Percentiles rank a stretch among this genome's conserved stretches.
phyloP scores from a whole-genome alignment of 345 rosid genomes.

The Nephelium lappaceum region DNA sequence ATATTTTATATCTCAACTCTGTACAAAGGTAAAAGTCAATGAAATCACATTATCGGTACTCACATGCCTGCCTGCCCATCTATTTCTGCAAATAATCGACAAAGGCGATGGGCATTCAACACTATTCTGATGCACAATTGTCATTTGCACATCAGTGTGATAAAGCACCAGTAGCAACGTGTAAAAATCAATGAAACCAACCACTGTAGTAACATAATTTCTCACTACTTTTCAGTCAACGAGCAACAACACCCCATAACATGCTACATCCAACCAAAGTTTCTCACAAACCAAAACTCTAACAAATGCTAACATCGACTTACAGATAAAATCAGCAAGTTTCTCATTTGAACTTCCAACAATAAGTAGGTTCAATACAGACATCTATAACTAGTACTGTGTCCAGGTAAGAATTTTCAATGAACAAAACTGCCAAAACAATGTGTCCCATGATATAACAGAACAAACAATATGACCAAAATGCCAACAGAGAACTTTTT shows the following conservation, averaged over 20 bases:
- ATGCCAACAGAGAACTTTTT: slow-evolving; percentile 10
- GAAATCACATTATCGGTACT: background rate
- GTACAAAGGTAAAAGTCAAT: slow-evolving; percentile 20
- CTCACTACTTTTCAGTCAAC: background rate
- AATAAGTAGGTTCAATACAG: background rate
- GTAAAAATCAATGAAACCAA: too few species aligned
- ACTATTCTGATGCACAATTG: too few species aligned
- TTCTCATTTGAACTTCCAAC: slow-evolving; percentile 1
- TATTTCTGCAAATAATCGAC: background rate
- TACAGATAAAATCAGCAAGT: background rate
- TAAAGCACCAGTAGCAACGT: too few species aligned
- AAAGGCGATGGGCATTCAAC: too few species aligned
- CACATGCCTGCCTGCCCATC: background rate
- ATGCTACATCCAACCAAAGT: background rate
- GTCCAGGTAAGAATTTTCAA: slow-evolving; percentile 24
- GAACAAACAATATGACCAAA: slow-evolving; percentile 26
- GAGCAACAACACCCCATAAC: background rate
- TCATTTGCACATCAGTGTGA: too few species aligned
- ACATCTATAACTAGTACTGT: slow-evolving; percentile 10
- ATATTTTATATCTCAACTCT: slow-evolving; percentile 16
- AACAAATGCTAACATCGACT: background rate
- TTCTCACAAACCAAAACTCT: background rate
- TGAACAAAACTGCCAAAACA: slow-evolving; percentile 33
- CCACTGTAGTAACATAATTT: background rate
- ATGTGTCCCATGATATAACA: slow-evolving; percentile 27